These are phyloP conservation scores for Fragaria iinumae DNA, from an alignment of 306 rosid genomes.

Conservation along the genomic window DNA sequence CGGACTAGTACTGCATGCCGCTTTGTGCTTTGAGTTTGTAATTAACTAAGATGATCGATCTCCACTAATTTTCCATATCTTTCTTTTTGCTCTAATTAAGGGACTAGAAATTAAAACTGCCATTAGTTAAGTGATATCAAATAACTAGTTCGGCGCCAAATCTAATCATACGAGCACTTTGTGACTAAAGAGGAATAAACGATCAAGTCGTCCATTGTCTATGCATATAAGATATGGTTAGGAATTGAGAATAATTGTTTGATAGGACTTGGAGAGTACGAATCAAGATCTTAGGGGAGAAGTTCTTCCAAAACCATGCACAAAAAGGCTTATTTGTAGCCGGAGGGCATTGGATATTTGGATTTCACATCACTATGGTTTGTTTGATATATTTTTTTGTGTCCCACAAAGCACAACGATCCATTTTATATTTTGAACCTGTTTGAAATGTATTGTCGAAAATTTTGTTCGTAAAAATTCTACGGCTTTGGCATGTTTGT, in stretches of 20 bases:
- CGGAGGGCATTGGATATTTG: background rate
- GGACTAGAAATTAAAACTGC: background rate
- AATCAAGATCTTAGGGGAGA: background rate
- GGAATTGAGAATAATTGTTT: slow-evolving; percentile 18
- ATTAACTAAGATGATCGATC: slow-evolving; percentile 4
- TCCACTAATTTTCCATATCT: background rate
- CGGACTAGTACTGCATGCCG: background rate
- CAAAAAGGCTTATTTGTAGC: background rate
- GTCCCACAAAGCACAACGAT: background rate
- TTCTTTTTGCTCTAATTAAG: slow-evolving; percentile 16
- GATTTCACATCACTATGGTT: background rate
- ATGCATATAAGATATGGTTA: background rate
- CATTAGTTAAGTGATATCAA: background rate
- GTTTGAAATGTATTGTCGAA: background rate
- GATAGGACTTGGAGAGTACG: background rate
- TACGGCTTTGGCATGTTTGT: background rate
- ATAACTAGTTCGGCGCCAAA: slow-evolving; percentile 10
- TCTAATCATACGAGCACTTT: slow-evolving; percentile 14
- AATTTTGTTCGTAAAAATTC: background rate
- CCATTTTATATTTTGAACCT: background rate
- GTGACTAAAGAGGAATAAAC: background rate
- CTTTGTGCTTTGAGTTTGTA: slow-evolving; percentile 4
- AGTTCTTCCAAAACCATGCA: slow-evolving; percentile 1
- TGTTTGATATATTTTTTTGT: background rate
- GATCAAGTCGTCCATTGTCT: slow-evolving; percentile 4